Conservation (phyloP, 139 green algal genomes). For the Chlorella sp. region DNA sequence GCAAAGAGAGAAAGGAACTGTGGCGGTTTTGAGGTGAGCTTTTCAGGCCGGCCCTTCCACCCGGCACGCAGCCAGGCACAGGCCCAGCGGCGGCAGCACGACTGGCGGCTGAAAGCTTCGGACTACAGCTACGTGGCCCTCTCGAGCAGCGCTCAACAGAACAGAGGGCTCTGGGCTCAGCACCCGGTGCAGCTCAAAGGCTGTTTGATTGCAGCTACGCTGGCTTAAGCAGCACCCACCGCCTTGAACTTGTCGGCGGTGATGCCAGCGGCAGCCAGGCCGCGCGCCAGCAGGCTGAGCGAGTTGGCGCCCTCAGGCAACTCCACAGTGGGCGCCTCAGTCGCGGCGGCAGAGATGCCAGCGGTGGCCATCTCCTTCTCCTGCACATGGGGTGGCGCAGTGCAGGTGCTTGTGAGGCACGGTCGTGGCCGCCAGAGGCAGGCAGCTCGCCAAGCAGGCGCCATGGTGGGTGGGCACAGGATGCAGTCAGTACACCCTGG, state of each 20-base stretch:
- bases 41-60: too few species aligned
- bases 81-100: not conserved
- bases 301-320: conserved; percentile 31
- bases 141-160: too few species aligned
- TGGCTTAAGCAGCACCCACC: conserved; percentile 13
- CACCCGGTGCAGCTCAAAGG: too few species aligned
- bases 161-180: too few species aligned
- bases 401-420: not conserved
- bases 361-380: conserved; percentile 8
- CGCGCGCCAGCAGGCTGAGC: not conserved
- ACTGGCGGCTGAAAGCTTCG: not conserved
- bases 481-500: too few species aligned
- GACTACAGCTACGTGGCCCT: not conserved
- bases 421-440: too few species aligned
- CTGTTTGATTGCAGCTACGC: too few species aligned
- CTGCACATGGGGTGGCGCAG: not conserved
- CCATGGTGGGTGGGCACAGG: too few species aligned
- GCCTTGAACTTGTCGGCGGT: conserved; percentile 36
- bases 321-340: not conserved
- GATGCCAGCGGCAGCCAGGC: conserved; percentile 45
- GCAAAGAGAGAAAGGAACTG: too few species aligned
- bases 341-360: not conserved
- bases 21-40: too few species aligned
- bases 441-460: too few species aligned
- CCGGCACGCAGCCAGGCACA: not conserved